Base-by-base conservation (phyloP, 345 rosid genomes). In the Trapa incisa region DNA sequence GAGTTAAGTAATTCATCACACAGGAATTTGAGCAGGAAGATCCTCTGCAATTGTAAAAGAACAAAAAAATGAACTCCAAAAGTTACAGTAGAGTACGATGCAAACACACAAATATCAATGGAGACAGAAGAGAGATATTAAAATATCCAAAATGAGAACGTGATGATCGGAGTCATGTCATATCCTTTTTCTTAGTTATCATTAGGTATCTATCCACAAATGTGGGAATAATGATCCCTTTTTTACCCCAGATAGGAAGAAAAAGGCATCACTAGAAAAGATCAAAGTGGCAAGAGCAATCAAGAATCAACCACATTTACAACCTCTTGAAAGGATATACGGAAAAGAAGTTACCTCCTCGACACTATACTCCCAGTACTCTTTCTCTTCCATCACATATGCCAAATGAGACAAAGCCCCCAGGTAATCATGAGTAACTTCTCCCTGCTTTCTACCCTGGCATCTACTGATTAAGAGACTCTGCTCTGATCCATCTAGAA, bases 1-100 rank as follows among this genome's bases (percentile, higher is more conserved):
- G 99, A 77, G 78, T 79, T 87, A 48, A 94, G 96, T 66, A 94
- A 79, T 73, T 91, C 99, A 79, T 91, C 99, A 72, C 97, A 83
- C 60, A 94, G 80, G 77, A 87, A 81, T 85, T 87, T 91, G 47
- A 91, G 86, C 73, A 94, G 79, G 83, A 78, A 77, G 73, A 78
- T 78, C 77, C 92, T 89, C 99, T 91, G 96, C 87, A 86, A 58
- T 39, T 5, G 29, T 22, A 22, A 22, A 22, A 22, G 43, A 62
- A 17, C 1, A 64, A 63, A 50, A 38, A 29, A 47, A n/a, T 22
- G 47, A 67, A 17, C 61, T 65, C 15, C n/a, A 38, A 15, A 63
- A 63, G 52, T 53, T 5, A 14, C 42, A 64, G 29, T 47, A 50
- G 60, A 65, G 52, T 9, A 65, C n/a, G 7, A 65, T 12, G 67